A percentile compares a stretch with the other conserved stretches of the same genome.
Conservation (phyloP, 345 rosid species). For the Populus euphratica region DNA sequence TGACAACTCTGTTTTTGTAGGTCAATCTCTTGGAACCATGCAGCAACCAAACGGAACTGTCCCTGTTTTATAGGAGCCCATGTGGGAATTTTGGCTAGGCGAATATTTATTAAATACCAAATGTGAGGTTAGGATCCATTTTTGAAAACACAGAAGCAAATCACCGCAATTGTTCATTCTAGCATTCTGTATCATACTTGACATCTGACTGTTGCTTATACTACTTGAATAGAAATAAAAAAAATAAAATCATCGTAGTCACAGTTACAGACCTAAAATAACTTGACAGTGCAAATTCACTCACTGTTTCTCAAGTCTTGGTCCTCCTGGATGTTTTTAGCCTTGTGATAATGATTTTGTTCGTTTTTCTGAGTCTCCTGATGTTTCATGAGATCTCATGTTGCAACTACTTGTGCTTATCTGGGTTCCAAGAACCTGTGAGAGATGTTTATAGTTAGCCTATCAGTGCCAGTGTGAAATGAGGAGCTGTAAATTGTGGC, state of each 20-base stretch:
- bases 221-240: conserved; percentile 17
- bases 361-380: background rate
- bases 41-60: conserved; percentile 49
- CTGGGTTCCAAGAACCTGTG: background rate
- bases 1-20: conserved; percentile 29
- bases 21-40: conserved; percentile 31
- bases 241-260: background rate
- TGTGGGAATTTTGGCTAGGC: conserved; percentile 20
- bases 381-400: background rate
- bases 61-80: conserved; percentile 43
- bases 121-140: conserved; percentile 44
- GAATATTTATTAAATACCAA: conserved; percentile 32
- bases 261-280: background rate
- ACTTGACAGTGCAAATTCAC: background rate
- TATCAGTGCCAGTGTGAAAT: background rate
- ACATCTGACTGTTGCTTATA: conserved; percentile 23
- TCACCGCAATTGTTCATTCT: conserved; percentile 26
- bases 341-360: background rate
- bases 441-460: background rate
- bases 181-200: conserved; percentile 17
- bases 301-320: background rate
- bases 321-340: background rate
- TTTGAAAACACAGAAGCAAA: conserved; percentile 21
- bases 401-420: background rate
- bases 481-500: background rate